Conservation (phyloP, 305 asterid species). For the Plantago coronopus region DNA sequence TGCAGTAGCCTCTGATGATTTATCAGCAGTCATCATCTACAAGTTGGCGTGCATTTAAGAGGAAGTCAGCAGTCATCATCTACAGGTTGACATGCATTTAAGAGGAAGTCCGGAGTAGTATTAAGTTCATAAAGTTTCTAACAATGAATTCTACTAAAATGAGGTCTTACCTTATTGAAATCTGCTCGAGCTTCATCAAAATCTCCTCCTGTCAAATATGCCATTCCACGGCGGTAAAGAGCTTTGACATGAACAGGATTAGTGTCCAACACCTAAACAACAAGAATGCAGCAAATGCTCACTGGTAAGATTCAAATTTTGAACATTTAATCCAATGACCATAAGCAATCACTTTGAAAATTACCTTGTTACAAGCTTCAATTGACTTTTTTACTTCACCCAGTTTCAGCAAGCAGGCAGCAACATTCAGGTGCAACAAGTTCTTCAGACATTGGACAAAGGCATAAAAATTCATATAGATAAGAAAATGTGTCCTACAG, state of each 20-base stretch:
- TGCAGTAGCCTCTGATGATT: conserved; percentile 70
- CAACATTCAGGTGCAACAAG: conserved; percentile 86
- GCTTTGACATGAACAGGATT: conserved; percentile 94
- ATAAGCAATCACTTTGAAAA: neutral
- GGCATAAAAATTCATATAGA: conserved; percentile 17
- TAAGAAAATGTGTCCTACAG: conserved; percentile 7
- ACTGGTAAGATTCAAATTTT: neutral
- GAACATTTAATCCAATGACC: neutral
- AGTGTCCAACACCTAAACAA: conserved; percentile 69
- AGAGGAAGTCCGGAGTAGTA: neutral
- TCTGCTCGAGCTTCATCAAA: conserved; percentile 86
- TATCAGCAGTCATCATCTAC: conserved; percentile 75
- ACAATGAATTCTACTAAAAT: neutral
- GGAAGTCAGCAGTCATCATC: conserved; percentile 52
- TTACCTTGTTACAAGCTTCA: conserved; percentile 91
- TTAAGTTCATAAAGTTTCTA: conserved; percentile 3
- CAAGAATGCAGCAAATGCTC: neutral
- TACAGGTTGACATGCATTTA: conserved; percentile 21
- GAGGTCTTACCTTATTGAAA: conserved; percentile 61
- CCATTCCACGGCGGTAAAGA: conserved; percentile 96
- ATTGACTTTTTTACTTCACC: conserved; percentile 81
- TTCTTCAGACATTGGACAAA: conserved; percentile 46
- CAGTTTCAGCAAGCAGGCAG: conserved; percentile 89
- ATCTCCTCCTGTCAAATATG: conserved; percentile 76
- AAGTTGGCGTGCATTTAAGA: conserved; percentile 16